A percentile compares a stretch with the other conserved stretches of the same genome.
Evolutionary conservation across 371 early-diverging fungal genomes (phyloP).

Genomic region (Mortierella sp.): DNA sequence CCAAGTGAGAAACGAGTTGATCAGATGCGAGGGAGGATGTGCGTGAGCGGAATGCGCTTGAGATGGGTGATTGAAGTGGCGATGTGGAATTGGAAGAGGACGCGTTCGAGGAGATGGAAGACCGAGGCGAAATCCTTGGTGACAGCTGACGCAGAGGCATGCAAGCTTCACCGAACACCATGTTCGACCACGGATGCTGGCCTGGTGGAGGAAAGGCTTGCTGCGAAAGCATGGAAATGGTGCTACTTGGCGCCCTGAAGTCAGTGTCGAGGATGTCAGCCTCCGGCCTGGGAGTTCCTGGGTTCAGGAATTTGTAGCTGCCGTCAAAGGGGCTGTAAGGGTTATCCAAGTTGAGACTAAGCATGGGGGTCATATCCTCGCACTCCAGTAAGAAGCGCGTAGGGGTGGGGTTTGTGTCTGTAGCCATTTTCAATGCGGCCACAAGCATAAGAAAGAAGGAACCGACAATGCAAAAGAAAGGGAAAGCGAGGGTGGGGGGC

Average conservation of each 20-base stretch:
- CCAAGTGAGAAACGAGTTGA: constrained; percentile 8
- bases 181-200: constrained; percentile 39
- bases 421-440: not conserved
- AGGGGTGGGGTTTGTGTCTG: constrained; percentile 48
- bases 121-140: constrained; percentile 8
- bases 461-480: not conserved
- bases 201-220: not conserved
- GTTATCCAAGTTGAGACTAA: constrained; percentile 42
- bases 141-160: constrained; percentile 24
- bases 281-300: constrained; percentile 21
- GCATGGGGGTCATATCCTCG: constrained; percentile 50
- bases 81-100: constrained; percentile 6
- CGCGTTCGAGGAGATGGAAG: constrained; percentile 13
- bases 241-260: constrained; percentile 13
- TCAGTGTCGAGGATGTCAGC: constrained; percentile 7
- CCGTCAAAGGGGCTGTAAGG: constrained; percentile 56
- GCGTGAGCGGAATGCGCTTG: constrained; percentile 16
- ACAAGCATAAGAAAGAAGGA: not conserved
- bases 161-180: constrained; percentile 28
- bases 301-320: constrained; percentile 42
- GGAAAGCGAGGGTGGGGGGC: not conserved
- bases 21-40: constrained; percentile 17
- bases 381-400: constrained; percentile 55
- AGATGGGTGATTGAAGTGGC: constrained; percentile 5
- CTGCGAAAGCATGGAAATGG: constrained; percentile 9